phyloP scores from a whole-genome alignment of 2,329 filamentous ascomycete genomes.

The Phaeosphaeria sp. region DNA sequence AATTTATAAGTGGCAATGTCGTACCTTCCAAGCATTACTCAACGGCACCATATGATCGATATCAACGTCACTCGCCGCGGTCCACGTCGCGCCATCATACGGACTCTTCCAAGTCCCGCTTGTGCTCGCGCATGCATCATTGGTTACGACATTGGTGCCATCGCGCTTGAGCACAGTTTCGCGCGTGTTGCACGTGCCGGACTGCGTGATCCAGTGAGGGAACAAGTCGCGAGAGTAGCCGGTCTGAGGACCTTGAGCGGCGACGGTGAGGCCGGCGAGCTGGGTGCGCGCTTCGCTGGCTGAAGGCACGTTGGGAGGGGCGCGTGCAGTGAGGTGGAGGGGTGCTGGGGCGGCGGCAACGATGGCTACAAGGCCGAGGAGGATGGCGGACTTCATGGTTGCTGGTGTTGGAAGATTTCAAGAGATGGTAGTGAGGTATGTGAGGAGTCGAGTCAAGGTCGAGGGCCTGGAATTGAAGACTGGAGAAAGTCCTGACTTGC shows the following conservation, averaged over 20 bases:
- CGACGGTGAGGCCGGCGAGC: constrained; percentile 66
- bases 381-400: constrained; percentile 39
- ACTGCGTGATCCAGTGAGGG: constrained; percentile 72
- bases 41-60: constrained; percentile 87
- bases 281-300: constrained; percentile 63
- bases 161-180: constrained; percentile 78
- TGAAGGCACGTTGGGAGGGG: constrained; percentile 69
- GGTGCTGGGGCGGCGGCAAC: constrained; percentile 40
- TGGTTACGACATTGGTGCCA: constrained; percentile 67
- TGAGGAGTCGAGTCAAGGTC: neutral
- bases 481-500: constrained; percentile 4
- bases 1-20: constrained; percentile 15
- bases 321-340: constrained; percentile 36
- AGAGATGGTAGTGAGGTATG: neutral
- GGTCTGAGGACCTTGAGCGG: constrained; percentile 60
- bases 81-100: constrained; percentile 78
- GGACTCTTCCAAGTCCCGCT: constrained; percentile 74
- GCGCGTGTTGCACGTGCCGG: constrained; percentile 69
- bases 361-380: constrained; percentile 30
- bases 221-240: constrained; percentile 72
- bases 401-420: neutral
- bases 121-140: constrained; percentile 66
- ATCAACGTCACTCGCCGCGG: constrained; percentile 71
- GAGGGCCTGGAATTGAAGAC: constrained; percentile 3
- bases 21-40: constrained; percentile 78